Conservation (phyloP, 1,284 basidiomycete genomes). For the Apiotrichum sp. region DNA sequence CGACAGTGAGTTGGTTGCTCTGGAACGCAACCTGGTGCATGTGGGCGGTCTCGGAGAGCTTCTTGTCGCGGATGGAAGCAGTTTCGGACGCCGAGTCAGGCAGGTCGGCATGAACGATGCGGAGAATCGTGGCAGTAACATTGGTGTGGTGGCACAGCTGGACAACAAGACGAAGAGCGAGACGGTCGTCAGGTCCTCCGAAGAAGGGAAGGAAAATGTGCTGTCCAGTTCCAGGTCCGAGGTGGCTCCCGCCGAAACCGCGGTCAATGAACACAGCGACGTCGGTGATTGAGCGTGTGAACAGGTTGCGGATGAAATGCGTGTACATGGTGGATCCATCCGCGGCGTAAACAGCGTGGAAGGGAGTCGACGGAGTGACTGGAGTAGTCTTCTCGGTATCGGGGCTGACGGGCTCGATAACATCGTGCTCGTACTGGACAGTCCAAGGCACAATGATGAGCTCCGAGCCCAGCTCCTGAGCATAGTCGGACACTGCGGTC, state of each 20-base stretch:
- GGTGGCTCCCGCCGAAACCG: constrained; percentile 47
- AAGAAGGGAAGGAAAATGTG: constrained; percentile 83
- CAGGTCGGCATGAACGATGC: constrained; percentile 47
- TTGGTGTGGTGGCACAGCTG: constrained; percentile 63
- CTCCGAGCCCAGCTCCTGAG: constrained; percentile 57
- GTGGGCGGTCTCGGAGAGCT: constrained; percentile 26
- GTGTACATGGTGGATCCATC: constrained; percentile 56
- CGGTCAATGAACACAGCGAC: constrained; percentile 78
- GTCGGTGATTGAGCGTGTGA: constrained; percentile 57
- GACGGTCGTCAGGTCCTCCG: constrained; percentile 84
- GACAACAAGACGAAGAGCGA: constrained; percentile 69
- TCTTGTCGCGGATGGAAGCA: constrained; percentile 19
- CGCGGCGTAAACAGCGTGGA: constrained; percentile 40
- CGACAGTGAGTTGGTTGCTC: constrained; percentile 40
- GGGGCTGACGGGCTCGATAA: constrained; percentile 1
- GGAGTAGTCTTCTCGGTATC: constrained; percentile 51
- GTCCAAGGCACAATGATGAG: constrained; percentile 80
- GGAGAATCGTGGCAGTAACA: constrained; percentile 64
- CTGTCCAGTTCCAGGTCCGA: constrained; percentile 45
- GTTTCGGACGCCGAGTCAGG: constrained; percentile 49
- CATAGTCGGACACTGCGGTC: constrained; percentile 61
- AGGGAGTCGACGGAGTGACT: constrained; percentile 29
- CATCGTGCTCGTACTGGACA: constrained; percentile 22
- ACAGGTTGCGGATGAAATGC: constrained; percentile 73
- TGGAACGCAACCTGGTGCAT: constrained; percentile 41